Percentiles rank a stretch among this genome's conserved stretches.
phyloP scores from a whole-genome alignment of 2,329 filamentous ascomycete genomes.

The Fusarium brevicatenulatum region DNA sequence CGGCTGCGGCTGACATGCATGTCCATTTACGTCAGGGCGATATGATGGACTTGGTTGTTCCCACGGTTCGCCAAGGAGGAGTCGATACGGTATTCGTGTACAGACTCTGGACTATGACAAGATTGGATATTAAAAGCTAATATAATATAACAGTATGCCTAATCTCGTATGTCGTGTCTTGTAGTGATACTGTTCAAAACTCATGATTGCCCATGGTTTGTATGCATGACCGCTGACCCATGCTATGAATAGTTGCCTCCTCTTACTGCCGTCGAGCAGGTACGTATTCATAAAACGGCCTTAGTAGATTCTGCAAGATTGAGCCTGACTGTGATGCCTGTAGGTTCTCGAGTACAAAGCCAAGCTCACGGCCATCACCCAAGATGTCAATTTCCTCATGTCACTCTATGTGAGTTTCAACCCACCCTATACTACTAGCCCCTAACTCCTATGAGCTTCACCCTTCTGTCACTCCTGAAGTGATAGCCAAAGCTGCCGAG shows the following conservation, averaged over 20 bases:
- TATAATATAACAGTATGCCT: conserved; percentile 57
- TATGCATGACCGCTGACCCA: conserved; percentile 4
- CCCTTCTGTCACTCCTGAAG: conserved; percentile 70
- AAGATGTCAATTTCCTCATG: conserved; percentile 76
- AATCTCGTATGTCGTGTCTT: conserved; percentile 61
- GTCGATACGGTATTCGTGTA: conserved; percentile 69
- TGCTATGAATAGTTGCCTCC: conserved; percentile 25
- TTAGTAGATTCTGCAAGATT: no score
- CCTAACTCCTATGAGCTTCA: conserved; percentile 57
- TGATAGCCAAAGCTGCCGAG: conserved; percentile 77
- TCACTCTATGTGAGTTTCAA: conserved; percentile 66
- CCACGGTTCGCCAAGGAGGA: conserved; percentile 66
- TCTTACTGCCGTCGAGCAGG: conserved; percentile 31
- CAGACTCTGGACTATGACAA: conserved; percentile 42
- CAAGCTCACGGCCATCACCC: conserved; percentile 67
- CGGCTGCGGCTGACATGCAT: conserved; percentile 73
- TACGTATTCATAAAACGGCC: not conserved
- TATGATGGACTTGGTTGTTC: conserved; percentile 67
- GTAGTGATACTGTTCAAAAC: conserved; percentile 7
- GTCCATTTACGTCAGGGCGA: conserved; percentile 76
- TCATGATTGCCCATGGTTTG: not conserved
- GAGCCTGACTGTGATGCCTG: not conserved
- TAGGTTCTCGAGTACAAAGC: conserved; percentile 73
- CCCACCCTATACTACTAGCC: not conserved
- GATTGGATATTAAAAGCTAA: conserved; percentile 34